Conservation (phyloP, 176 grass and related monocot genomes). For the Lolium multiflorum region DNA sequence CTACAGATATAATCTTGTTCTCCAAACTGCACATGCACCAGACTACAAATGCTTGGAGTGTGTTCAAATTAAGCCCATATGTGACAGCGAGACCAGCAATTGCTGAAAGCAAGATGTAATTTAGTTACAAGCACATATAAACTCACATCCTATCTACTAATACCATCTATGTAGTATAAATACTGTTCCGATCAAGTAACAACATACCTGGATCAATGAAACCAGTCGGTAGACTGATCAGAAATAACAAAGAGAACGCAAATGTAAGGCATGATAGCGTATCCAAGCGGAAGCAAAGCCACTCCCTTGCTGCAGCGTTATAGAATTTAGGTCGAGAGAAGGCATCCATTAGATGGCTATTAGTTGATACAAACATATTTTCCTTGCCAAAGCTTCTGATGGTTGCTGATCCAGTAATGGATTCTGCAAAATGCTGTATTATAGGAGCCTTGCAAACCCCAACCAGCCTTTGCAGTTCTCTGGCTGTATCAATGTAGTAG, state of each 20-base stretch:
- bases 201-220: constrained; percentile 81
- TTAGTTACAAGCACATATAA: constrained; percentile 3
- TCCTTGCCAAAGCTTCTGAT: constrained; percentile 83
- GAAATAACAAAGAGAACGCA: constrained; percentile 71
- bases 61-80: constrained; percentile 90
- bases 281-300: constrained; percentile 76
- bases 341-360: constrained; percentile 64
- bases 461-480: constrained; percentile 71
- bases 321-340: constrained; percentile 71
- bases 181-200: neutral
- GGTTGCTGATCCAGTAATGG: constrained; percentile 72
- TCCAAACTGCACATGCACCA: constrained; percentile 85
- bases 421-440: constrained; percentile 88
- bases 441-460: constrained; percentile 90
- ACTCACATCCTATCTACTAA: neutral
- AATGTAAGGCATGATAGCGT: constrained; percentile 71
- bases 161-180: neutral
- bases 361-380: constrained; percentile 59
- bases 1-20: constrained; percentile 91
- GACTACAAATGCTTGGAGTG: constrained; percentile 72
- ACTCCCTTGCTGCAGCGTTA: constrained; percentile 61
- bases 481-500: constrained; percentile 83
- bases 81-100: constrained; percentile 90
- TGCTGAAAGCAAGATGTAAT: constrained; percentile 46
- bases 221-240: constrained; percentile 60